phyloP scores from a whole-genome alignment of 2,329 filamentous ascomycete genomes.

The Epichloe gansuensis region DNA sequence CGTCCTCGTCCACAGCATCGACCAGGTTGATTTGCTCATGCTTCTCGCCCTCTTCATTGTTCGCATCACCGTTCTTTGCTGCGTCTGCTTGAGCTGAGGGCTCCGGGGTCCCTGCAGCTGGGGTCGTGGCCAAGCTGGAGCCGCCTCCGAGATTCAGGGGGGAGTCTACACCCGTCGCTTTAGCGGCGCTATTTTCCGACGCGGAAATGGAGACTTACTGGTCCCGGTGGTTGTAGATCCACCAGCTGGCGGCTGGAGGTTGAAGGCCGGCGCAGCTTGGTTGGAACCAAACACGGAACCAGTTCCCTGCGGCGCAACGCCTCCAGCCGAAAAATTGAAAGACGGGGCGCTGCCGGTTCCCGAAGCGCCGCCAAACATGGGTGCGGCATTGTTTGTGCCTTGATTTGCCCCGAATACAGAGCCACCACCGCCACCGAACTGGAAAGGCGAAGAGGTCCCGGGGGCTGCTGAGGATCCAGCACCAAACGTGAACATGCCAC shows the following conservation, averaged over 20 bases:
- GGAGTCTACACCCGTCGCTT: constrained; percentile 38
- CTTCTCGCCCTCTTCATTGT: constrained; percentile 43
- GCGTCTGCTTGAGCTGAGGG: constrained; percentile 34
- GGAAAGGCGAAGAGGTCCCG: constrained; percentile 20
- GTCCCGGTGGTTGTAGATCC: constrained; percentile 33
- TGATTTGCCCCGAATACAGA: constrained; percentile 17
- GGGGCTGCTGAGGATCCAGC: constrained; percentile 15
- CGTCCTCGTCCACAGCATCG: constrained; percentile 55
- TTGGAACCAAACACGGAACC: constrained; percentile 22
- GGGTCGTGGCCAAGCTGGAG: constrained; percentile 48
- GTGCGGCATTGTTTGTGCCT: constrained; percentile 11
- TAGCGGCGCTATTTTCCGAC: constrained; percentile 31
- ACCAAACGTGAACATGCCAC: constrained; percentile 27
- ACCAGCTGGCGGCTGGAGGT: constrained; percentile 29
- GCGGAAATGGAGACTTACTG: constrained; percentile 31
- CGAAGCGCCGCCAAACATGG: constrained; percentile 20
- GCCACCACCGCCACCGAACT: constrained; percentile 22
- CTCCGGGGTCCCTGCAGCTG: constrained; percentile 45
- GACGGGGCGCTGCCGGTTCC: constrained; percentile 18
- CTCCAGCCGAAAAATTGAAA: constrained; percentile 27
- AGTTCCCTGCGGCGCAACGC: constrained; percentile 16
- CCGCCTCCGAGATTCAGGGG: constrained; percentile 43
- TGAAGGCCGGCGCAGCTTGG: constrained; percentile 23
- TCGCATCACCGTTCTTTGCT: constrained; percentile 18
- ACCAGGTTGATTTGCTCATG: constrained; percentile 61